Percentiles rank a stretch among this genome's conserved stretches.
Evolutionary conservation across 495 filamentous ascomycete species (phyloP).

Genomic region (Tuber melanosporum): DNA sequence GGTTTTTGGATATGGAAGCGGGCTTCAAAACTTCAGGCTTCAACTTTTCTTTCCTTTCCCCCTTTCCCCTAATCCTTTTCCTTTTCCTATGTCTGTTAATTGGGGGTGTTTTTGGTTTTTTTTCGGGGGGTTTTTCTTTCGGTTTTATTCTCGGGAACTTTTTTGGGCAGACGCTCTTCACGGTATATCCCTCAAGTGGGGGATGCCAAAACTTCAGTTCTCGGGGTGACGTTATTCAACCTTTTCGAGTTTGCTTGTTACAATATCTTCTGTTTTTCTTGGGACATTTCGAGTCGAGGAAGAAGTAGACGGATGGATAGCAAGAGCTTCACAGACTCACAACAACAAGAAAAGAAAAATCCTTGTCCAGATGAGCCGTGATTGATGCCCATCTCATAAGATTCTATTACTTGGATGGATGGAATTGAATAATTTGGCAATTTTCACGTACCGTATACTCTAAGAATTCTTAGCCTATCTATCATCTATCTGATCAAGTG

Average conservation of each 20-base stretch:
- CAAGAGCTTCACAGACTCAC: neutral
- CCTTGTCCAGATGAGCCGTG: neutral
- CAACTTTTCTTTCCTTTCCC: neutral
- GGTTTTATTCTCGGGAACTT: neutral
- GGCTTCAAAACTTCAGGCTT: neutral
- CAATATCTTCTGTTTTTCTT: neutral
- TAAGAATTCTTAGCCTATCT: conserved; percentile 2
- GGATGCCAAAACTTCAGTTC: neutral
- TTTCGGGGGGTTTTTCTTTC: neutral
- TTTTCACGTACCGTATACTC: neutral
- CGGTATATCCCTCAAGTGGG: neutral
- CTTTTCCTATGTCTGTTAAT: neutral
- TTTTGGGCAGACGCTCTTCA: neutral
- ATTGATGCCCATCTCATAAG: neutral
- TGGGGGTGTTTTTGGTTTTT: neutral
- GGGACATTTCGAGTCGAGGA: neutral
- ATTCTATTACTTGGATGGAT: conserved; percentile 3
- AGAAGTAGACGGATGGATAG: neutral
- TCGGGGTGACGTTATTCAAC: neutral
- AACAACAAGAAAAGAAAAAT: neutral
- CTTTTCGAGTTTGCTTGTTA: neutral
- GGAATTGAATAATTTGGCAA: neutral
- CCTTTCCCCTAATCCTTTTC: neutral
- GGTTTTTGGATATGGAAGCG: neutral
- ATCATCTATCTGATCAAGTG: neutral